Evolutionary conservation across 2,329 filamentous ascomycete species (phyloP).

Genomic region (Thielaviopsis musarum): DNA sequence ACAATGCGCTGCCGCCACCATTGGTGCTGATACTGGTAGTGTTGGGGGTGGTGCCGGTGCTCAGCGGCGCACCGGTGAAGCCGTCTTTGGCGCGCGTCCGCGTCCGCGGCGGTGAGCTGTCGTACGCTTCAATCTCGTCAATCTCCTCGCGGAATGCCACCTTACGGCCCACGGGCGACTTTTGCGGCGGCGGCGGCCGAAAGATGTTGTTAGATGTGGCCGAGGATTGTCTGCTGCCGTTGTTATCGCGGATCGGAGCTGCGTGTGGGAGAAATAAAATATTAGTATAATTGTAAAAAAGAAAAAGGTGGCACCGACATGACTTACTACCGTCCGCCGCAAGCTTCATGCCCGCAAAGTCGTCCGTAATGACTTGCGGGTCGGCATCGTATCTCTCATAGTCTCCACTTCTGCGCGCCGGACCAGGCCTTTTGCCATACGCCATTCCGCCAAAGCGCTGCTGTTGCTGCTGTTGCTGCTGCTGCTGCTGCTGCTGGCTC

Average conservation of each 20-base stretch:
- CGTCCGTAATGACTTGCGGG: conserved; percentile 74
- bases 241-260: conserved; percentile 33
- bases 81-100: conserved; percentile 35
- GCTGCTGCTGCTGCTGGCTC: not conserved
- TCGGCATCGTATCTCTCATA: conserved; percentile 90
- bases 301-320: not conserved
- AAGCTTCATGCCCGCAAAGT: conserved; percentile 60
- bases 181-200: conserved; percentile 43
- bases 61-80: conserved; percentile 1
- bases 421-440: conserved; percentile 37
- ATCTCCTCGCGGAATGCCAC: conserved; percentile 45
- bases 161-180: conserved; percentile 34
- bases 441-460: not conserved
- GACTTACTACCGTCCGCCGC: conserved; percentile 44
- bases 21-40: not conserved
- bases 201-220: conserved; percentile 68
- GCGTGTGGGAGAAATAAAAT: not conserved
- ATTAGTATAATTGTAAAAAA: conserved; percentile 17
- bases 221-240: conserved; percentile 33
- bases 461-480: not conserved
- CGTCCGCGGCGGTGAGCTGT: conserved; percentile 44
- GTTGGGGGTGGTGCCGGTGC: not conserved
- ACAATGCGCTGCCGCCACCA: conserved; percentile 2
- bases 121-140: conserved; percentile 59
- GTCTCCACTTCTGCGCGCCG: conserved; percentile 60